Evolutionary conservation across 176 grass and related monocot species (phyloP).

Genomic region (Eragrostis nindensis): DNA sequence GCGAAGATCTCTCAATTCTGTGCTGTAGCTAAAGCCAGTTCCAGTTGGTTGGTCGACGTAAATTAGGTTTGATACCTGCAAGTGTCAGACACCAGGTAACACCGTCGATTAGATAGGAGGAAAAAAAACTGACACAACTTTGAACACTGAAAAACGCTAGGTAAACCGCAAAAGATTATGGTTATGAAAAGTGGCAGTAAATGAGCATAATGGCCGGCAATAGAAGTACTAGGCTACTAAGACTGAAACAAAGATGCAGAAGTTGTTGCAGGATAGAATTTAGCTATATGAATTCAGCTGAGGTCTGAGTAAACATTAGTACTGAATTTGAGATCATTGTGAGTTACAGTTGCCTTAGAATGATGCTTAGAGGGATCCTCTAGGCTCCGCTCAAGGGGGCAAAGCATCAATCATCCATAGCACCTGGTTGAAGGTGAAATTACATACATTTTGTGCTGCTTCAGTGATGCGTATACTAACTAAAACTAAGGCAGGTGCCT

Average conservation of each 20-base stretch:
- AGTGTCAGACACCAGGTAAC: neutral
- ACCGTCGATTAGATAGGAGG: neutral
- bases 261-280: neutral
- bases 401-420: neutral
- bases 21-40: constrained; percentile 21
- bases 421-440: neutral
- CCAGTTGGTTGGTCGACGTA: constrained; percentile 17
- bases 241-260: neutral
- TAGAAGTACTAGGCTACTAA: neutral
- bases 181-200: neutral
- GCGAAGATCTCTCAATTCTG: constrained; percentile 13
- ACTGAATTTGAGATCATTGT: neutral
- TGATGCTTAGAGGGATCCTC: no score
- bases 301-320: neutral
- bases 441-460: neutral
- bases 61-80: constrained; percentile 10
- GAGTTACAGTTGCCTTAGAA: no score
- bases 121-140: neutral
- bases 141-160: neutral
- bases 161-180: neutral
- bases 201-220: neutral
- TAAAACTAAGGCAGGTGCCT: neutral
- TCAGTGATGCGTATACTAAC: neutral
- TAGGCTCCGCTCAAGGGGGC: no score
- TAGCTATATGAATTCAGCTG: neutral